phyloP scores from a whole-genome alignment of 2,329 filamentous ascomycete species.

The Ophiostoma triangulosporum region DNA sequence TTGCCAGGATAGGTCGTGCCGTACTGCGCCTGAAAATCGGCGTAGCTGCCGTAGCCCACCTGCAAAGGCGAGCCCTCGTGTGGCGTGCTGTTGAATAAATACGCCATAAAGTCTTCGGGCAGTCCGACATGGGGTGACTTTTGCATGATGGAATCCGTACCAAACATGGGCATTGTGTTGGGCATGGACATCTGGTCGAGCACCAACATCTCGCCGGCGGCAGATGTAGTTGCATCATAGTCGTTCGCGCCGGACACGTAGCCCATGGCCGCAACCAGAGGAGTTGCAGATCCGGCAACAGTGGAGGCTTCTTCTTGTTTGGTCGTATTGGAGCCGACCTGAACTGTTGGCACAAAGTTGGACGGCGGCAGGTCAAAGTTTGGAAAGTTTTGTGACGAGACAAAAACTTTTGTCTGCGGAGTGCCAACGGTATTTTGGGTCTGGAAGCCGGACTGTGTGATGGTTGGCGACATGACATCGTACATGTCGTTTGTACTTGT shows the following conservation, averaged over 20 bases:
- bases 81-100: conserved; percentile 58
- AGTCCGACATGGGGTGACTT: conserved; percentile 75
- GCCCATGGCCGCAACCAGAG: conserved; percentile 5
- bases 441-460: conserved; percentile 35
- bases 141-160: conserved; percentile 61
- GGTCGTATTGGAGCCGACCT: not conserved
- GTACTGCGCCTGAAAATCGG: conserved; percentile 37
- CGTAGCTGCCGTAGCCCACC: conserved; percentile 27
- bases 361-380: conserved; percentile 50
- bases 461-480: conserved; percentile 38
- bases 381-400: conserved; percentile 47
- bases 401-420: conserved; percentile 36
- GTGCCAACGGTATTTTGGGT: conserved; percentile 26
- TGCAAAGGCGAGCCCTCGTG: conserved; percentile 40
- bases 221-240: conserved; percentile 33
- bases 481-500: conserved; percentile 28
- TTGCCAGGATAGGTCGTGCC: conserved; percentile 34
- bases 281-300: not conserved
- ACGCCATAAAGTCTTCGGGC: conserved; percentile 77
- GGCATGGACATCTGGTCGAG: conserved; percentile 49
- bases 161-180: conserved; percentile 74
- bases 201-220: conserved; percentile 42
- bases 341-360: conserved; percentile 30
- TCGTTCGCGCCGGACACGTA: conserved; percentile 29
- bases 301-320: not conserved